A percentile compares a stretch with the other conserved stretches of the same genome.
These are phyloP conservation scores for Lactarius evosmus DNA, from an alignment of 768 basidiomycete genomes.

Conservation along the genomic window DNA sequence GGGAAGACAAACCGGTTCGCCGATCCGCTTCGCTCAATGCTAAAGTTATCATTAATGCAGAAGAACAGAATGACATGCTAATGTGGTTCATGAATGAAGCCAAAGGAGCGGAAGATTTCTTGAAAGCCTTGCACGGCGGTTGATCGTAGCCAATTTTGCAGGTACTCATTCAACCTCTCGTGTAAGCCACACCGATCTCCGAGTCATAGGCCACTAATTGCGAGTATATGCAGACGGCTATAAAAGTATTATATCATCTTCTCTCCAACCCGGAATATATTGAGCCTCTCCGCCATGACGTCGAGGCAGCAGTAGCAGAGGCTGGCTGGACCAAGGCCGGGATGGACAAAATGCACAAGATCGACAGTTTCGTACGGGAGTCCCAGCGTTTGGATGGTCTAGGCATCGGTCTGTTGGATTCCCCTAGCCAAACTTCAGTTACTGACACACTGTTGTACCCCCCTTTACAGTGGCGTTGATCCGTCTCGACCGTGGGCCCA, in stretches of 20 bases:
- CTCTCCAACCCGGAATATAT: slow-evolving; percentile 30
- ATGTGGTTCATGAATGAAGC: slow-evolving; percentile 41
- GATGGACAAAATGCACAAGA: slow-evolving; percentile 28
- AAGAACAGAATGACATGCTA: slow-evolving; percentile 39
- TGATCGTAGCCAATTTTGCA: slow-evolving; percentile 41
- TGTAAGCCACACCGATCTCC: slow-evolving; percentile 26
- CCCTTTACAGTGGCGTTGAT: slow-evolving; percentile 22
- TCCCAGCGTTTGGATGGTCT: slow-evolving; percentile 23
- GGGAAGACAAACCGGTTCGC: slow-evolving; percentile 16
- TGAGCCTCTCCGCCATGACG: slow-evolving; percentile 30
- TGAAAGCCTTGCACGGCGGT: slow-evolving; percentile 32
- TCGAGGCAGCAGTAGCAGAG: slow-evolving; percentile 23
- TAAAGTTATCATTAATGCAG: slow-evolving; percentile 7
- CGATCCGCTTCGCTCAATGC: background rate
- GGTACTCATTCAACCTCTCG: slow-evolving; percentile 38
- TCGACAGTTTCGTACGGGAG: slow-evolving; percentile 34
- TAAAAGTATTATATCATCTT: slow-evolving; percentile 27
- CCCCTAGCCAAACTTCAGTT: background rate
- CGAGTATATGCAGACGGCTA: background rate
- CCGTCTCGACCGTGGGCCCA: slow-evolving; percentile 13
- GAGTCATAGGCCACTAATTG: background rate
- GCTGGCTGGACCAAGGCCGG: slow-evolving; percentile 24
- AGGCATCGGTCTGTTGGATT: background rate
- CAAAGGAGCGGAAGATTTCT: slow-evolving; percentile 33
- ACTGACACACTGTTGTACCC: background rate